Base-by-base conservation (phyloP, 2,329 filamentous ascomycete species). In the Basipetospora chlamydospora region DNA sequence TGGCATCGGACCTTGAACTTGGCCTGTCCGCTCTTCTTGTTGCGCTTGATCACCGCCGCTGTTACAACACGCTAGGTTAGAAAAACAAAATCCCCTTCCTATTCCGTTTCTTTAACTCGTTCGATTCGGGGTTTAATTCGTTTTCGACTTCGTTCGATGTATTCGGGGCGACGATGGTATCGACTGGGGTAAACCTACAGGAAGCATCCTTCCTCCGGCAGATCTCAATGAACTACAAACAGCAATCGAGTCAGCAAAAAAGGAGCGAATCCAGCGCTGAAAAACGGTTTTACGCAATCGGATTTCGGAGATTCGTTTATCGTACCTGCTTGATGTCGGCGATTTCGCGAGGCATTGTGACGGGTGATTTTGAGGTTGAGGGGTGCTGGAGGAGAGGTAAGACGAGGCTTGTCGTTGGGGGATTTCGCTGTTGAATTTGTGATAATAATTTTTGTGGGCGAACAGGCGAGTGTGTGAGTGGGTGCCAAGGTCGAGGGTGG, bases 1-100 rank as follows among this genome's bases (percentile, higher is more conserved):
- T 84, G 74, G 81, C 90, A 96, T 66, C 90, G 85, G 76, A 98
- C 88, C 85, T 98, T 98, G 86, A 98, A 96, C 82, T 98, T 98
- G 80, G 90, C 87, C 74, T 88, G 80, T 63, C 80, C 75, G 59
- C 71, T 70, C 70, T 81, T 79, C 67, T 78, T 80, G 78, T 80
- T 93, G 77, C 92, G 90, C 86, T 96, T 88, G 74, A 88, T 85
- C 64, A 82, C 79, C 59, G 82, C 82, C 66, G 82, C 82, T 88
- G 54, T 46, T 54, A 43, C 37, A 21, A 13, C 17, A 46, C n/a
- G n/a, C n/a, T n/a, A n/a, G n/a, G n/a, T n/a, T n/a, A n/a, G n/a
- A n/a, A 41, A 42, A 43, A 40, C 32, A 32, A 38, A 42, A 21
- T 40, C 38, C 8, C 25, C 28, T 37, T 36, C 37, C 15, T 33